Conservation (phyloP, 2,329 filamentous ascomycete species). For the Orbilia blumenaviensis region DNA sequence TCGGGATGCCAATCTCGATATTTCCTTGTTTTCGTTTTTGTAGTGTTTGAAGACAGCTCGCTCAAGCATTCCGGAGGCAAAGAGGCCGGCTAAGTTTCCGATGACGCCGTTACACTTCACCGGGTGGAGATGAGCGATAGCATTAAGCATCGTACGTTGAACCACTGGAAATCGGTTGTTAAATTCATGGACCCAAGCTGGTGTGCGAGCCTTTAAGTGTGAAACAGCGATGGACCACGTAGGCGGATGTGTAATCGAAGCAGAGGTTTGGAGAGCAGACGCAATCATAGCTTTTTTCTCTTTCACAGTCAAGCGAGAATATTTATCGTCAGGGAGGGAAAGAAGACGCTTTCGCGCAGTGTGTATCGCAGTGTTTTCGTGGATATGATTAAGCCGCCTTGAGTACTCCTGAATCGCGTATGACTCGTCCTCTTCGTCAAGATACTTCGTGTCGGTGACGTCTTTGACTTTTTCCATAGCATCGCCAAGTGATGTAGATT, state of each 20-base stretch:
- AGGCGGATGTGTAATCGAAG: conserved; percentile 45
- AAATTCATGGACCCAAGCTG: conserved; percentile 46
- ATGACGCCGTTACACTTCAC: conserved; percentile 66
- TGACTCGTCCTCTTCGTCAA: conserved; percentile 62
- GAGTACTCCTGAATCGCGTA: conserved; percentile 63
- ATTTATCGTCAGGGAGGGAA: conserved; percentile 57
- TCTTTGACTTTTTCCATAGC: conserved; percentile 62
- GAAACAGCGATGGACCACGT: conserved; percentile 51
- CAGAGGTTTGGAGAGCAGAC: conserved; percentile 57
- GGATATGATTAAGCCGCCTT: conserved; percentile 62
- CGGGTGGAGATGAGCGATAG: conserved; percentile 67
- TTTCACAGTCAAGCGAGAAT: conserved; percentile 60
- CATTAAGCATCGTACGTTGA: conserved; percentile 62
- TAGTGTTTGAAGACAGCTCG: conserved; percentile 66
- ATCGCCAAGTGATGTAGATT: conserved; percentile 60
- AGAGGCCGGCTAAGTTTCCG: conserved; percentile 65
- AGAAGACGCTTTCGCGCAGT: conserved; percentile 59
- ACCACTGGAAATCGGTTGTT: conserved; percentile 45
- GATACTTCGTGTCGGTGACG: conserved; percentile 41
- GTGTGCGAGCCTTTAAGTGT: conserved; percentile 35
- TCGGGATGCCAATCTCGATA: conserved; percentile 63
- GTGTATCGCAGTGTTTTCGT: conserved; percentile 61
- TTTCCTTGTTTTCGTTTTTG: conserved; percentile 62
- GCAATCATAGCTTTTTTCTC: conserved; percentile 64
- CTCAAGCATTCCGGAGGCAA: conserved; percentile 64